Percentiles rank a stretch among this genome's conserved stretches.
phyloP scores from a whole-genome alignment of 805 yeast genomes.

The Candida germanica region DNA sequence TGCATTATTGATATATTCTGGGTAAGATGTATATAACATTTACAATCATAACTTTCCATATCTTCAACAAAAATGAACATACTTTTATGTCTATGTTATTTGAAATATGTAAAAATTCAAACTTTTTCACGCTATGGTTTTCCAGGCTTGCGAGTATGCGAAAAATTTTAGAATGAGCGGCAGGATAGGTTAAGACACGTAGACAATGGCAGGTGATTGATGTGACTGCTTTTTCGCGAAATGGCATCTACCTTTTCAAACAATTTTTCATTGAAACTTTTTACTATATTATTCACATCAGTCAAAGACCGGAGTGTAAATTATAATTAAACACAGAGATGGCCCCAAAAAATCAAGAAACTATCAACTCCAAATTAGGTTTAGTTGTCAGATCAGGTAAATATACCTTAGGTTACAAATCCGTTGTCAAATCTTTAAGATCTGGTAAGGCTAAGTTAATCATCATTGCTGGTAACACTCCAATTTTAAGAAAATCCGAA shows the following conservation, averaged over 20 bases:
- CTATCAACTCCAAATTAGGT: slow-evolving; percentile 97
- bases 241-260: too few species aligned
- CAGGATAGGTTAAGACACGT: slow-evolving; percentile 4
- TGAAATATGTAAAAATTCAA: slow-evolving; percentile 11
- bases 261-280: slow-evolving; percentile 6
- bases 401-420: slow-evolving; percentile 99
- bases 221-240: slow-evolving; percentile 13
- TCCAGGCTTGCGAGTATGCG: slow-evolving; percentile 4
- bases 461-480: slow-evolving; percentile 98
- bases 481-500: slow-evolving; percentile 99
- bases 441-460: slow-evolving; percentile 98
- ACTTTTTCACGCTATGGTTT: slow-evolving; percentile 8
- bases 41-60: too few species aligned
- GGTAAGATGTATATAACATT: background rate
- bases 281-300: slow-evolving; percentile 9
- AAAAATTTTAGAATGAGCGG: slow-evolving; percentile 1
- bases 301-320: slow-evolving; percentile 85
- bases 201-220: slow-evolving; percentile 3
- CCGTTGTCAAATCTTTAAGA: slow-evolving; percentile 97
- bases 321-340: slow-evolving; percentile 77
- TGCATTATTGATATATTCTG: too few species aligned
- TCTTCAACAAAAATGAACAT: too few species aligned
- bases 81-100: slow-evolving; percentile 8
- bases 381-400: slow-evolving; percentile 99
- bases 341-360: slow-evolving; percentile 98